A percentile compares a stretch with the other conserved stretches of the same genome.
phyloP scores from a whole-genome alignment of 2,329 filamentous ascomycete genomes.

The Westerdykella aurantiaca region DNA sequence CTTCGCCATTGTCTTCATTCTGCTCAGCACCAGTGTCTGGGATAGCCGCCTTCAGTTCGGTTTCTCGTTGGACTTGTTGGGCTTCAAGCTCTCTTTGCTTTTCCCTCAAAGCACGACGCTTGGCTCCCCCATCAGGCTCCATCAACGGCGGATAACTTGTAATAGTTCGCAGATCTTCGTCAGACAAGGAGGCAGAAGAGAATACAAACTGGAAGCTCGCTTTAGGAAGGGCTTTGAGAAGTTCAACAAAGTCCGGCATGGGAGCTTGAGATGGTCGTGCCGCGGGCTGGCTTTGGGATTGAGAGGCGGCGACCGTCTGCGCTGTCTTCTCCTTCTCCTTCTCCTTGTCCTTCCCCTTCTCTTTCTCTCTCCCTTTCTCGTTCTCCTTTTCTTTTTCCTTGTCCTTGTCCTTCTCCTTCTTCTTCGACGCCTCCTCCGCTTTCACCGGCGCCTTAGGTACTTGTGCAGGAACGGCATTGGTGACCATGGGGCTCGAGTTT shows the following conservation, averaged over 20 bases:
- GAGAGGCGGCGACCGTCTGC: slow-evolving; percentile 1
- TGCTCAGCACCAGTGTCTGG: slow-evolving; percentile 40
- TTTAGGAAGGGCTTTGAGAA: slow-evolving; percentile 38
- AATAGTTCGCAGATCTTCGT: slow-evolving; percentile 49
- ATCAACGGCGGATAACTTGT: slow-evolving; percentile 69
- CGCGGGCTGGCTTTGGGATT: background rate
- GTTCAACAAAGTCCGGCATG: slow-evolving; percentile 25
- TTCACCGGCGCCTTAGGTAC: slow-evolving; percentile 22
- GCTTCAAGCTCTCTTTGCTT: slow-evolving; percentile 56
- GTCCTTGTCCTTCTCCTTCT: slow-evolving; percentile 15
- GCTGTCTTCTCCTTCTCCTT: slow-evolving; percentile 20
- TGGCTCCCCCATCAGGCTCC: slow-evolving; percentile 74
- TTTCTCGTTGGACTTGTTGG: slow-evolving; percentile 39
- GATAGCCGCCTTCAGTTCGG: slow-evolving; percentile 49
- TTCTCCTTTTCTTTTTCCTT: slow-evolving; percentile 9
- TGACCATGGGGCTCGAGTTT: slow-evolving; percentile 69
- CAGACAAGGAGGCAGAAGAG: slow-evolving; percentile 36
- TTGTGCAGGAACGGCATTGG: slow-evolving; percentile 41
- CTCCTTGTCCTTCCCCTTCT: slow-evolving; percentile 1
- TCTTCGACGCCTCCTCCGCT: slow-evolving; percentile 25
- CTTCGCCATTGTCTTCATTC: slow-evolving; percentile 68
- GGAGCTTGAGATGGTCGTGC: slow-evolving; percentile 3
- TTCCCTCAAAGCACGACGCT: slow-evolving; percentile 66
- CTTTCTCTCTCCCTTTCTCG: slow-evolving; percentile 3
- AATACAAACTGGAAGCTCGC: slow-evolving; percentile 51